Percentiles rank a stretch among this genome's conserved stretches.
phyloP scores from a whole-genome alignment of 768 basidiomycete genomes.

The Porphyrellus cyaneotinctus region DNA sequence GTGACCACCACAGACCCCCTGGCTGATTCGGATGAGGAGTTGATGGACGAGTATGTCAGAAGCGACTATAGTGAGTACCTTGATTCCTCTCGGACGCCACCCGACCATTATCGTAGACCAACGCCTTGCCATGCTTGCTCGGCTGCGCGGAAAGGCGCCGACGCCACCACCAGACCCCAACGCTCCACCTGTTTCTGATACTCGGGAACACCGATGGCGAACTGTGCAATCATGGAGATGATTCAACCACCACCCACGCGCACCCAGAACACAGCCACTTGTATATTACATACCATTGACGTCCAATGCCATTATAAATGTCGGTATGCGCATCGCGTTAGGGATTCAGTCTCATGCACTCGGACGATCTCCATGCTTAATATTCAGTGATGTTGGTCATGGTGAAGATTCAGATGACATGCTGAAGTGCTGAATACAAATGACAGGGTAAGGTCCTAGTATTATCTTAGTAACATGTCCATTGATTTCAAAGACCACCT shows the following conservation, averaged over 20 bases:
- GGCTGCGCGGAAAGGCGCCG: slow-evolving; percentile 48
- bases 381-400: background rate
- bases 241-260: background rate
- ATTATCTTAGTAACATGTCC: background rate
- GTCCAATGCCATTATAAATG: no score
- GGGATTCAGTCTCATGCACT: no score
- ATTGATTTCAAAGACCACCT: slow-evolving; percentile 49
- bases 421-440: slow-evolving; percentile 1
- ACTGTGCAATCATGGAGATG: slow-evolving; percentile 35
- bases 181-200: slow-evolving; percentile 12
- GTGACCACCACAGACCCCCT: slow-evolving; percentile 61
- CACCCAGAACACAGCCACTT: background rate
- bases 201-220: slow-evolving; percentile 36
- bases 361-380: no score
- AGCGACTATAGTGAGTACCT: slow-evolving; percentile 59
- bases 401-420: no score
- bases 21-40: slow-evolving; percentile 70
- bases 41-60: slow-evolving; percentile 56
- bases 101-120: slow-evolving; percentile 35
- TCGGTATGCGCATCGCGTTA: no score
- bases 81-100: background rate
- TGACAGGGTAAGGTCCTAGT: background rate
- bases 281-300: slow-evolving; percentile 9
- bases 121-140: slow-evolving; percentile 49
- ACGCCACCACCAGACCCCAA: slow-evolving; percentile 39